These are phyloP conservation scores for Staphylotrichum longicolle DNA, from an alignment of 495 filamentous ascomycete genomes.

Conservation along the genomic window DNA sequence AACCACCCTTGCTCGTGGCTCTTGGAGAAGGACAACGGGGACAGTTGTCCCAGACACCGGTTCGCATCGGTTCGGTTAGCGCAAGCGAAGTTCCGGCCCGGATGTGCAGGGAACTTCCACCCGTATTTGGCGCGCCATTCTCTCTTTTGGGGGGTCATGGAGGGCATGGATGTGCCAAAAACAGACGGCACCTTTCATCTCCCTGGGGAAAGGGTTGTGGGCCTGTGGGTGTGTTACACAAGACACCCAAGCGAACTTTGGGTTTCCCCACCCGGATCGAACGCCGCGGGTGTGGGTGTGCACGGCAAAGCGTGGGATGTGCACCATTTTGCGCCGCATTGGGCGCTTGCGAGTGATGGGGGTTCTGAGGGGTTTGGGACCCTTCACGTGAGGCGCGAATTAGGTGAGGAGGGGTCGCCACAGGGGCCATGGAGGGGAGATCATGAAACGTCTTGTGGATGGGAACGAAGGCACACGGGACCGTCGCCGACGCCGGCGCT, in stretches of 20 bases:
- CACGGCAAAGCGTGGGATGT: background rate
- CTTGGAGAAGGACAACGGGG: background rate
- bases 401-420: background rate
- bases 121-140: background rate
- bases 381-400: background rate
- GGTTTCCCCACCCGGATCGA: background rate
- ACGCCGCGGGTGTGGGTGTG: slow-evolving; percentile 2
- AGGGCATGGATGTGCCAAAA: background rate
- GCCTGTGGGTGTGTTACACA: background rate
- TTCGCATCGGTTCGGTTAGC: background rate
- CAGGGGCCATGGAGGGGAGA: background rate
- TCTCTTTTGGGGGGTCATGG: background rate
- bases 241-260: background rate
- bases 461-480: background rate
- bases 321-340: slow-evolving; percentile 1
- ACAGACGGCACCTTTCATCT: background rate
- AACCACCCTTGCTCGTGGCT: background rate
- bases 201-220: too few species aligned
- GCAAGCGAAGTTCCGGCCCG: background rate
- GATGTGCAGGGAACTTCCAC: slow-evolving; percentile 4
- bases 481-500: too few species aligned
- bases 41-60: background rate
- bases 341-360: background rate
- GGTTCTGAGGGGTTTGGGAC: background rate
- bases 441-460: background rate